Conservation (phyloP, 345 rosid species). For the Triadica sebifera region DNA sequence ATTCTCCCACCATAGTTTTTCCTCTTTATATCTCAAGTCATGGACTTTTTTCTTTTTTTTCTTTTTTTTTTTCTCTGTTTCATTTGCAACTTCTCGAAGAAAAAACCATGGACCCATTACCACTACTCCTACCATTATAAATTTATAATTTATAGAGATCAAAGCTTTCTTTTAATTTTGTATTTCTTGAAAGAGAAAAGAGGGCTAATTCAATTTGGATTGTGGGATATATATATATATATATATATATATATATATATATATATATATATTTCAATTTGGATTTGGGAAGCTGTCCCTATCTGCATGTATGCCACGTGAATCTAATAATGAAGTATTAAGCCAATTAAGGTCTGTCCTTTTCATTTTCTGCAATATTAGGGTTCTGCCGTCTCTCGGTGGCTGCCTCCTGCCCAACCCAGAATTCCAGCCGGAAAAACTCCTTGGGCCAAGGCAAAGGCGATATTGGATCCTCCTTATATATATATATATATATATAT, state of each 20-base stretch:
- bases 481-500: too few relatives aligned
- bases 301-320: conserved; percentile 6
- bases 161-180: background rate
- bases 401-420: too few relatives aligned
- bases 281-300: background rate
- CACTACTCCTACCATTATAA: background rate
- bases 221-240: too few relatives aligned
- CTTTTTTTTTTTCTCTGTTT: too few relatives aligned
- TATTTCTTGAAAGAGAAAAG: background rate
- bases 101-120: background rate
- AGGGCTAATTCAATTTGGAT: background rate
- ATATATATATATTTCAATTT: too few relatives aligned
- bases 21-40: background rate
- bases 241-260: too few relatives aligned
- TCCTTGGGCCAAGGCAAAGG: too few relatives aligned
- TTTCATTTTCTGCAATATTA: background rate
- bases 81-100: background rate
- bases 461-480: too few relatives aligned
- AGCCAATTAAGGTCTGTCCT: background rate
- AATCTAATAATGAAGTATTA: background rate
- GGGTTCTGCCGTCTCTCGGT: background rate
- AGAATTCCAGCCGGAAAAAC: too few relatives aligned
- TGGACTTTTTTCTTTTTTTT: background rate
- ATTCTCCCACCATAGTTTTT: too few relatives aligned
- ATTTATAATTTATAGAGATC: background rate